Percentiles rank a stretch among this genome's conserved stretches.
phyloP scores from a whole-genome alignment of 139 green algal genomes.

The Chlorella sp. region DNA sequence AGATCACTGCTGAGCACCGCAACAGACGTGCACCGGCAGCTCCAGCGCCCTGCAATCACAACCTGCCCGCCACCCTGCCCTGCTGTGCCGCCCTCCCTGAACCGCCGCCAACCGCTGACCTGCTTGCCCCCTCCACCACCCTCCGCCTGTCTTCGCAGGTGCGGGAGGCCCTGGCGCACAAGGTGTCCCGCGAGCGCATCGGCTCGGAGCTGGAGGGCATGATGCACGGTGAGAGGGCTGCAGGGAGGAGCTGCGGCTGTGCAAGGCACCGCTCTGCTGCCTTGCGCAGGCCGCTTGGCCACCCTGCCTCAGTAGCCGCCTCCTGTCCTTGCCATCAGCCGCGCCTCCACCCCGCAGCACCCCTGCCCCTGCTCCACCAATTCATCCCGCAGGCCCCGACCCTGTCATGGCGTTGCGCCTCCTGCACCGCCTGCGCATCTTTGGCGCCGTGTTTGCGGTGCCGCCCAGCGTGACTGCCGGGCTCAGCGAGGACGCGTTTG shows the following conservation, averaged over 20 bases:
- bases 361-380: no score
- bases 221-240: slow-evolving; percentile 59
- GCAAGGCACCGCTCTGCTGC: no score
- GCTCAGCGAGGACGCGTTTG: slow-evolving; percentile 23
- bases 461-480: slow-evolving; percentile 25
- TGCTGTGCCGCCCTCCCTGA: no score
- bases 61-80: no score
- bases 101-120: neutral
- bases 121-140: neutral
- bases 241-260: no score
- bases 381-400: slow-evolving; percentile 58
- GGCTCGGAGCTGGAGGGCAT: slow-evolving; percentile 90
- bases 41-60: no score
- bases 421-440: slow-evolving; percentile 76
- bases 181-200: slow-evolving; percentile 87
- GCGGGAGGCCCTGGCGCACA: slow-evolving; percentile 67
- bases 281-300: no score
- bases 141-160: slow-evolving; percentile 55
- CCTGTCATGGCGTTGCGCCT: slow-evolving; percentile 73
- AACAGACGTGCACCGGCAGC: no score
- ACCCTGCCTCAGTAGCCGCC: no score
- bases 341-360: no score
- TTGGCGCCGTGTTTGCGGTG: slow-evolving; percentile 77
- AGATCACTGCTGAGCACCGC: no score
- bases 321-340: no score